Conservation (phyloP, 805 yeast species). For the Ogataea corticis region DNA sequence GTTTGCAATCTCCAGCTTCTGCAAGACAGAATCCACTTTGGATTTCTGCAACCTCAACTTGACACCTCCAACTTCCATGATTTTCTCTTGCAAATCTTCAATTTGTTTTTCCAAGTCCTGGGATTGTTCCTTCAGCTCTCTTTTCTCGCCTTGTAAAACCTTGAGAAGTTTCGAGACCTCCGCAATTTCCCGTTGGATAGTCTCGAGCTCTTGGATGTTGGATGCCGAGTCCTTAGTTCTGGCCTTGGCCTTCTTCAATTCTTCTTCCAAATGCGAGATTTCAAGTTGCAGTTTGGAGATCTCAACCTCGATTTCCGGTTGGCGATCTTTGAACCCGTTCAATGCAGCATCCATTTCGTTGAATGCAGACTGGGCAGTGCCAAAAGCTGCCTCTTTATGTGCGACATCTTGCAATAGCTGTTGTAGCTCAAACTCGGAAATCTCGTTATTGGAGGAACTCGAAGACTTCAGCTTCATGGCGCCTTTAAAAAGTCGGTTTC, state of each 20-base stretch:
- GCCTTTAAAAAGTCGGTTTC: conserved; percentile 66
- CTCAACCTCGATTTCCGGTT: conserved; percentile 67
- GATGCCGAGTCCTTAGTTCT: conserved; percentile 41
- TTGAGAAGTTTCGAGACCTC: conserved; percentile 36
- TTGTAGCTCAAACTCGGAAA: conserved; percentile 57
- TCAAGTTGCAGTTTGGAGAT: conserved; percentile 64
- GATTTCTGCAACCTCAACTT: conserved; percentile 76
- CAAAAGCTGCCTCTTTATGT: conserved; percentile 54
- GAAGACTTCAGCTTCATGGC: conserved; percentile 63
- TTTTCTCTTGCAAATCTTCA: conserved; percentile 63
- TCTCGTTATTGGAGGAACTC: conserved; percentile 26
- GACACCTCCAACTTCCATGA: conserved; percentile 91
- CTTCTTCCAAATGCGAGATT: conserved; percentile 57
- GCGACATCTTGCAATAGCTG: conserved; percentile 52
- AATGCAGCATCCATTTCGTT: conserved; percentile 62
- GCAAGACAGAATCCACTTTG: conserved; percentile 73
- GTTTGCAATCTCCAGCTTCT: conserved; percentile 59
- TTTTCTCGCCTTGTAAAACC: conserved; percentile 28
- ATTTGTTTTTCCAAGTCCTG: conserved; percentile 57
- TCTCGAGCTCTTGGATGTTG: conserved; percentile 18
- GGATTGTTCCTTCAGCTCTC: conserved; percentile 52
- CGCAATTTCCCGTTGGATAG: conserved; percentile 17
- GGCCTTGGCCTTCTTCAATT: conserved; percentile 46
- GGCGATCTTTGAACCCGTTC: conserved; percentile 56
- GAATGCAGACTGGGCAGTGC: conserved; percentile 48